Base-by-base conservation (phyloP, 2,329 filamentous ascomycete species). In the Verticillium nonalfalfae region DNA sequence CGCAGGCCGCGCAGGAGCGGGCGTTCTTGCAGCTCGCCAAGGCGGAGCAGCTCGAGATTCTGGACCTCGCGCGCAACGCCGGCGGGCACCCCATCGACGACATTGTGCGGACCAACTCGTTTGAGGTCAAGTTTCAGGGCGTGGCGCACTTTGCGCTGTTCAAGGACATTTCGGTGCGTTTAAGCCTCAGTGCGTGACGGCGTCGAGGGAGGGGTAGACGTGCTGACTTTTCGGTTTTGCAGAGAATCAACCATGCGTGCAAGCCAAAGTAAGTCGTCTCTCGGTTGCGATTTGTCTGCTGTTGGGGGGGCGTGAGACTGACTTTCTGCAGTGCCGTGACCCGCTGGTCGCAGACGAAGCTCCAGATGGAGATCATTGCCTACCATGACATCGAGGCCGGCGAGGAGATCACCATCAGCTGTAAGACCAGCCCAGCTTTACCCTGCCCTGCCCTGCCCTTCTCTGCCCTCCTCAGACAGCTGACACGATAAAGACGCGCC, bases 221-320 rank as follows among this genome's bases (percentile, higher is more conserved):
- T 56, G 50, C 57, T 59, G 26, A 36, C 38, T 7, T 45, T 9
- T 4, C 14, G 4, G 21, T 26, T 26, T 26, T 26, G 26, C 26
- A 75, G 74, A 71, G 72, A 35, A 58, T 76, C 40, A 76, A 76
- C 60, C 74, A 76, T 40, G 74, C 68, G 1, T 76, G 74, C 56
- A 68, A 67, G 59, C 72, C 74, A 39, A 76, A 75, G 74, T 75
- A 60, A 57, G 70, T 64, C 4, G 26, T 26, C 26, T 2, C 26
- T 26, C 26, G 26, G 26, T 31, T n/a, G 26, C 40, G 26, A 26
- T 3, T 26, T 21, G 31, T 9, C 4, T 33, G n/a, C 7, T 34
- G 33, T 14, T 6, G 10, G 1, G 6, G 6, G 0, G 11, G 15
- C 7, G 5, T 21, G 9, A 4, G 15, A n/a, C 58, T 59, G 18